Conservation (phyloP, 2,329 filamentous ascomycete species). For the Coleophoma crateriformis region DNA sequence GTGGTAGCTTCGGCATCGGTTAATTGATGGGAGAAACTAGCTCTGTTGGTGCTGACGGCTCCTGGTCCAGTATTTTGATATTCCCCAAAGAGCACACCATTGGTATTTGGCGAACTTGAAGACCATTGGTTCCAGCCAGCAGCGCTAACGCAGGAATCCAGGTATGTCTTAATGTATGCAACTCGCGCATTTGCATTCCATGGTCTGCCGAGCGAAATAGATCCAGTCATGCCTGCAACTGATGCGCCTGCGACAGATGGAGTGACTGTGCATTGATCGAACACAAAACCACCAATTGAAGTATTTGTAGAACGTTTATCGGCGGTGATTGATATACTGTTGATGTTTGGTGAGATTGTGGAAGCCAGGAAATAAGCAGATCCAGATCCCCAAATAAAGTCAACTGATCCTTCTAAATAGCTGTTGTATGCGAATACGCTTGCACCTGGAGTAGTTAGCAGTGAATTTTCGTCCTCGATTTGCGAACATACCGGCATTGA, state of each 20-base stretch:
- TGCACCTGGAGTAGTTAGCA: conserved; percentile 11
- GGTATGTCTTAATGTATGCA: conserved; percentile 32
- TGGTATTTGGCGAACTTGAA: conserved; percentile 32
- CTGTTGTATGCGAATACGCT: conserved; percentile 27
- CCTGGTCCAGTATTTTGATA: conserved; percentile 45
- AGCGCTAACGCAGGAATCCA: conserved; percentile 41
- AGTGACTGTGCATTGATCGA: conserved; percentile 37
- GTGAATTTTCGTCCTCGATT: conserved; percentile 20
- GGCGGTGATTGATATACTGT: conserved; percentile 37
- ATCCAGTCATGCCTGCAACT: conserved; percentile 19
- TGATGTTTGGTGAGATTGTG: conserved; percentile 19
- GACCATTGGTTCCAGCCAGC: conserved; percentile 44
- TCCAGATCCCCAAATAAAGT: conserved; percentile 52
- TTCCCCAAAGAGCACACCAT: conserved; percentile 42
- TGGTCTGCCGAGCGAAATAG: conserved; percentile 43
- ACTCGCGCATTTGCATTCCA: conserved; percentile 43
- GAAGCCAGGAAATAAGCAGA: conserved; percentile 44
- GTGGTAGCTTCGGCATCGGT: conserved; percentile 28
- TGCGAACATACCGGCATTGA: conserved; percentile 43
- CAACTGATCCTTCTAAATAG: conserved; percentile 48
- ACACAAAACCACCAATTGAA: conserved; percentile 36
- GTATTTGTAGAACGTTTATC: conserved; percentile 32
- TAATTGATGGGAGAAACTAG: conserved; percentile 30
- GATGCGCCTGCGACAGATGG: conserved; percentile 1
- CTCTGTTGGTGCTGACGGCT: conserved; percentile 32